Conservation (phyloP, 345 rosid species). For the Pistacia atlantica region DNA sequence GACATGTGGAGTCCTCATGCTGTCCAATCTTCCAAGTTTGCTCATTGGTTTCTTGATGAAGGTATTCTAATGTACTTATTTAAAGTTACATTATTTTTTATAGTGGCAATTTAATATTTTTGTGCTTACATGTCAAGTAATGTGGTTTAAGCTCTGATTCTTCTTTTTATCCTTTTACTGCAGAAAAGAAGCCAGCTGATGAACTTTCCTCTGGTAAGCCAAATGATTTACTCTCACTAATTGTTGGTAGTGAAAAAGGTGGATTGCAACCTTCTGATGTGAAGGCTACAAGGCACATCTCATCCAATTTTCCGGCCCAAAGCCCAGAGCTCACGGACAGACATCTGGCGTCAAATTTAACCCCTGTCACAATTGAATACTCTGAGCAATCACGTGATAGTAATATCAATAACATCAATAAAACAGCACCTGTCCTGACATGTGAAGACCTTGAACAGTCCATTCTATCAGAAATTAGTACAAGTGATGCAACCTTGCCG, state of each 20-base stretch:
- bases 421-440: conserved; percentile 73
- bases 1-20: conserved; percentile 42
- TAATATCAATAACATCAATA: conserved; percentile 18
- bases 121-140: conserved; percentile 2
- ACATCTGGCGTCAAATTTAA: conserved; percentile 26
- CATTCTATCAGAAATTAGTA: conserved; percentile 69
- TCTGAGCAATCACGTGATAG: conserved; percentile 29
- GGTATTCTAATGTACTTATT: conserved; percentile 45
- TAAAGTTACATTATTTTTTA: not conserved
- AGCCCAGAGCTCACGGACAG: conserved; percentile 35
- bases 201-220: conserved; percentile 46
- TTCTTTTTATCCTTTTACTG: conserved; percentile 19
- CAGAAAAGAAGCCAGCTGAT: conserved; percentile 72
- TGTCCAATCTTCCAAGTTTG: conserved; percentile 81
- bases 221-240: conserved; percentile 70
- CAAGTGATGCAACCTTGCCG: conserved; percentile 40
- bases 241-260: conserved; percentile 67
- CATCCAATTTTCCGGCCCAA: conserved; percentile 38
- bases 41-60: conserved; percentile 84
- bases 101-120: conserved; percentile 4
- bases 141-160: conserved; percentile 8
- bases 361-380: conserved; percentile 28
- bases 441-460: conserved; percentile 99
- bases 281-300: conserved; percentile 29
- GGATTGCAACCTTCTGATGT: conserved; percentile 48